phyloP scores from a whole-genome alignment of 2,329 filamentous ascomycete species.

The Fusarium citri region DNA sequence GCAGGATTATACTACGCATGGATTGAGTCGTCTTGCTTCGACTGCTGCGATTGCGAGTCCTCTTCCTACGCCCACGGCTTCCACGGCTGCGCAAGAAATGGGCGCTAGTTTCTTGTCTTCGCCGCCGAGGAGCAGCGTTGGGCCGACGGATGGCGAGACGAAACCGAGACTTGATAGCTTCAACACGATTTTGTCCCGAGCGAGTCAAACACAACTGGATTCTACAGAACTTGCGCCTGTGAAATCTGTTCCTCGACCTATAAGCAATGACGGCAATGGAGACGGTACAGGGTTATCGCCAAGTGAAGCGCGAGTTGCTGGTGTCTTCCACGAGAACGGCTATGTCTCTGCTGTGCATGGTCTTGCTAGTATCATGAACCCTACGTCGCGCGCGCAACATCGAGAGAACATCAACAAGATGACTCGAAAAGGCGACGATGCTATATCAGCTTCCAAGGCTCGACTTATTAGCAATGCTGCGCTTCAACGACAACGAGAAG shows the following conservation, averaged over 20 bases:
- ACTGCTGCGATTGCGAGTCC: slow-evolving; percentile 48
- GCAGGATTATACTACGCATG: slow-evolving; percentile 45
- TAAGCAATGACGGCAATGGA: slow-evolving; percentile 47
- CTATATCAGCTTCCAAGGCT: slow-evolving; percentile 48
- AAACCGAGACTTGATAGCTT: slow-evolving; percentile 44
- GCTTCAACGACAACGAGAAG: slow-evolving; percentile 50
- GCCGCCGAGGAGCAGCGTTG: slow-evolving; percentile 45
- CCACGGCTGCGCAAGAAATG: slow-evolving; percentile 43
- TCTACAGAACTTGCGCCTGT: slow-evolving; percentile 31
- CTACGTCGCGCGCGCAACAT: slow-evolving; percentile 45
- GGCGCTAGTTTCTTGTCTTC: slow-evolving; percentile 46
- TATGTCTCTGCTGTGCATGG: slow-evolving; percentile 52
- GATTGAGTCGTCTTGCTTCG: slow-evolving; percentile 46
- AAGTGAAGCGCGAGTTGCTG: slow-evolving; percentile 51
- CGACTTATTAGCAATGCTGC: slow-evolving; percentile 53
- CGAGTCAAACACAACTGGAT: slow-evolving; percentile 24
- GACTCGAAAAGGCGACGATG: slow-evolving; percentile 44
- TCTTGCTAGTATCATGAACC: slow-evolving; percentile 52
- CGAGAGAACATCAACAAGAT: slow-evolving; percentile 48
- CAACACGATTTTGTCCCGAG: slow-evolving; percentile 39
- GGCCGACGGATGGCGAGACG: slow-evolving; percentile 42
- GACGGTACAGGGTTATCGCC: slow-evolving; percentile 48
- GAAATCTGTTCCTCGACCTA: slow-evolving; percentile 41
- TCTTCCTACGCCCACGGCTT: slow-evolving; percentile 44
- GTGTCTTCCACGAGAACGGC: slow-evolving; percentile 51